phyloP scores from a whole-genome alignment of 225 moss, liverwort and hornwort genomes.

The Straminergon stramineum region DNA sequence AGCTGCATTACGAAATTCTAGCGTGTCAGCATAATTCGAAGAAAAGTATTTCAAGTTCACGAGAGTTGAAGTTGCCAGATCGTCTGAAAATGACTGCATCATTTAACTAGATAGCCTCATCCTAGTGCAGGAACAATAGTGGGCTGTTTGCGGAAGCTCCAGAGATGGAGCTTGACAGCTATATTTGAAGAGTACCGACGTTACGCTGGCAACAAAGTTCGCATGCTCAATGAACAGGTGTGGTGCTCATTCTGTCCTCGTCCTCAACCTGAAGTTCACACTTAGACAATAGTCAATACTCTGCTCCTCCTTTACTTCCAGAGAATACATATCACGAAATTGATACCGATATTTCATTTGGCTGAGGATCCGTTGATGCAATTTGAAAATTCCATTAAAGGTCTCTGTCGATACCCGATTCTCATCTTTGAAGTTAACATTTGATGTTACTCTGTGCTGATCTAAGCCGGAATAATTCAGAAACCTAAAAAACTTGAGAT shows the following conservation, averaged over 20 bases:
- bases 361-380: not conserved
- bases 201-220: conserved; percentile 54
- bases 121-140: conserved; percentile 45
- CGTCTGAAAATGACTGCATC: not conserved
- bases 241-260: not conserved
- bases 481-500: not conserved
- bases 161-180: conserved; percentile 58
- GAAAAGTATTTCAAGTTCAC: not conserved
- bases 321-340: not conserved
- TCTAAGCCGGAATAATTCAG: not conserved
- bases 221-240: conserved; percentile 62
- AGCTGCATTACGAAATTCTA: not conserved
- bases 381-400: not conserved
- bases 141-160: conserved; percentile 56
- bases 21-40: not conserved
- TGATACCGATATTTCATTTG: not conserved
- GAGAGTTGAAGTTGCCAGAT: not conserved
- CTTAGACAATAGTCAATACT: not conserved
- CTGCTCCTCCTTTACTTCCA: not conserved
- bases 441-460: not conserved
- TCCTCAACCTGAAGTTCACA: not conserved
- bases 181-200: conserved; percentile 63
- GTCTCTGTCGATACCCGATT: not conserved
- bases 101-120: not conserved
- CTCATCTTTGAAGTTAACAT: not conserved